Percentiles rank a stretch among this genome's conserved stretches.
Conservation (phyloP, 768 basidiomycete genomes). For the Lactifluus rugatus region DNA sequence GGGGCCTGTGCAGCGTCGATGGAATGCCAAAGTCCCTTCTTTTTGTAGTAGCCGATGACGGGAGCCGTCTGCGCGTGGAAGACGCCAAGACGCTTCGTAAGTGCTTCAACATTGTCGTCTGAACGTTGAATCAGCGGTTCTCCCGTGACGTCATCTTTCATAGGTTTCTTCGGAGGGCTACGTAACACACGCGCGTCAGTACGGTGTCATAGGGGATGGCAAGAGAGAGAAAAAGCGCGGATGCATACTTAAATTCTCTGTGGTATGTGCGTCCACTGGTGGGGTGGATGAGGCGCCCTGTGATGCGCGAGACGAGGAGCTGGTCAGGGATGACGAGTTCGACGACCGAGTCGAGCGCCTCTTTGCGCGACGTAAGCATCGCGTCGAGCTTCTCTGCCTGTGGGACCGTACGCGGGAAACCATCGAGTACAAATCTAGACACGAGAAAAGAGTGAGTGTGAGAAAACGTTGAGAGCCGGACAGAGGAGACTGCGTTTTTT, state of each 20-base stretch:
- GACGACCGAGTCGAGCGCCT: conserved; percentile 87
- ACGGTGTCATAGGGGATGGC: not conserved
- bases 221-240: not conserved
- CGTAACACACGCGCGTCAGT: not conserved
- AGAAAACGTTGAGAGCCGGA: too few species aligned
- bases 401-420: conserved; percentile 96
- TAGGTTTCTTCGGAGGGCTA: conserved; percentile 96
- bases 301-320: conserved; percentile 94
- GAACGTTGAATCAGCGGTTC: conserved; percentile 95
- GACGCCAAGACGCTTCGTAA: conserved; percentile 78
- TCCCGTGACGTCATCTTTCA: conserved; percentile 88
- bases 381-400: conserved; percentile 93
- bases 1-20: conserved; percentile 95
- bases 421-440: conserved; percentile 89
- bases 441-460: too few species aligned
- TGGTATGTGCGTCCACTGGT: conserved; percentile 89
- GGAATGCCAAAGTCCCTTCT: conserved; percentile 79
- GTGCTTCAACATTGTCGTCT: conserved; percentile 94
- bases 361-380: conserved; percentile 76
- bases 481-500: too few species aligned
- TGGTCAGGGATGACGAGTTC: conserved; percentile 90
- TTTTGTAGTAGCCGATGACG: conserved; percentile 93
- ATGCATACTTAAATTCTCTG: conserved; percentile 79
- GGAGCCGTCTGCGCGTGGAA: conserved; percentile 94
- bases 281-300: conserved; percentile 89